Percentiles rank a stretch among this genome's conserved stretches.
Evolutionary conservation across 2,329 filamentous ascomycete genomes (phyloP).

Genomic region (Orbilia javanica): DNA sequence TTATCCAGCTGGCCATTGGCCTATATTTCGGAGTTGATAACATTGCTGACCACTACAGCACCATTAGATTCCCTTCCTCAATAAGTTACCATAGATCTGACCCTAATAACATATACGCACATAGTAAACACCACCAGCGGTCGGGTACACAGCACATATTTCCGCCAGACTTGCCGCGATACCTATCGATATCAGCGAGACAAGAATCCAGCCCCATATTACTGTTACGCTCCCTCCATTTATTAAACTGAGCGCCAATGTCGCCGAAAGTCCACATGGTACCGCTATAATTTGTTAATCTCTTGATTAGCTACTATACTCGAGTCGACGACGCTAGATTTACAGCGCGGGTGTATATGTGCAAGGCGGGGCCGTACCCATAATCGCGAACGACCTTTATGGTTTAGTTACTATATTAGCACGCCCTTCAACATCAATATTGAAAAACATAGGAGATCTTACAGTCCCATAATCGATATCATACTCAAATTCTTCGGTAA

Average conservation of each 20-base stretch:
- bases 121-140: constrained; percentile 78
- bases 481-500: constrained; percentile 76
- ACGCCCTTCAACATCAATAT: not conserved
- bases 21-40: constrained; percentile 75
- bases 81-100: not conserved
- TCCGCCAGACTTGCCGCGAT: constrained; percentile 77
- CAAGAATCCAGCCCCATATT: constrained; percentile 77
- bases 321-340: not conserved
- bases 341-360: not conserved
- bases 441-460: constrained; percentile 62
- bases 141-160: constrained; percentile 77
- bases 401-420: constrained; percentile 12
- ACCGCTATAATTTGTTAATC: constrained; percentile 65
- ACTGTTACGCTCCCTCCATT: constrained; percentile 78
- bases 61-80: not conserved
- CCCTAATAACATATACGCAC: constrained; percentile 17
- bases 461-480: constrained; percentile 76
- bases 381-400: constrained; percentile 76
- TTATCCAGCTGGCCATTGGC: constrained; percentile 76
- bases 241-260: constrained; percentile 76
- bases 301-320: not conserved
- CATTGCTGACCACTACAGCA: constrained; percentile 71
- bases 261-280: constrained; percentile 76
- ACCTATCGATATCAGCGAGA: constrained; percentile 73
- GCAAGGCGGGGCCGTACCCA: constrained; percentile 66